These are phyloP conservation scores for Lipomyces mesembrius DNA, from an alignment of 805 yeast genomes.

Conservation along the genomic window DNA sequence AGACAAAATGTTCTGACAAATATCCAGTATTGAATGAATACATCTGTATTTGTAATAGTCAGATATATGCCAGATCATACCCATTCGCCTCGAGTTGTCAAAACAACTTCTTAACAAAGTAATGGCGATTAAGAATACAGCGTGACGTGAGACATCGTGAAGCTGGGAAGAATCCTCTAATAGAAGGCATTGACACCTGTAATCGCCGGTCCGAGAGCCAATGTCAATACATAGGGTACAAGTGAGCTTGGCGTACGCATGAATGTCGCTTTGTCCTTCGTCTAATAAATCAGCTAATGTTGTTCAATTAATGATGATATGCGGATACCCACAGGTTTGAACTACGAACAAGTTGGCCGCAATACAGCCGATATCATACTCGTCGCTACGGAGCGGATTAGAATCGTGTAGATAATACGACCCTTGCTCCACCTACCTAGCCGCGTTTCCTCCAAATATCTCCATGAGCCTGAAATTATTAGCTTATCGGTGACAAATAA, in stretches of 20 bases:
- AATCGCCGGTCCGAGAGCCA: constrained; percentile 49
- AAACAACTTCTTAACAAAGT: not conserved
- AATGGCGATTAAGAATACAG: not conserved
- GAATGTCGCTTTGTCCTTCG: constrained; percentile 54
- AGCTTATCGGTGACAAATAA: not conserved
- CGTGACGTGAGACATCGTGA: not conserved
- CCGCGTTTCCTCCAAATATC: constrained; percentile 53
- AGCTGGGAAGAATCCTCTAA: constrained; percentile 20
- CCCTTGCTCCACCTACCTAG: constrained; percentile 21
- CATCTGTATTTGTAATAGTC: too few species aligned
- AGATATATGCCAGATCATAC: too few species aligned
- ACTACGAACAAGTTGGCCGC: constrained; percentile 52
- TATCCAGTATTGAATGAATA: too few species aligned
- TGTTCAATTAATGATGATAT: not conserved
- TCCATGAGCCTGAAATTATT: constrained; percentile 46
- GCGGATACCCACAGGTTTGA: constrained; percentile 47
- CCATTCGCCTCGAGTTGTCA: too few species aligned
- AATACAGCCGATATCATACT: constrained; percentile 51
- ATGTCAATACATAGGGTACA: not conserved
- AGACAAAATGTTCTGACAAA: too few species aligned
- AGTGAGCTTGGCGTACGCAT: constrained; percentile 44
- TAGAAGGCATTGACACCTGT: constrained; percentile 49
- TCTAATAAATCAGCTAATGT: constrained; percentile 17
- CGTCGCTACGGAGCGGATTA: constrained; percentile 43
- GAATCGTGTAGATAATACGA: not conserved